A percentile compares a stretch with the other conserved stretches of the same genome.
Evolutionary conservation across 2,329 filamentous ascomycete genomes (phyloP).

Genomic region (Alternaria gansuensis): DNA sequence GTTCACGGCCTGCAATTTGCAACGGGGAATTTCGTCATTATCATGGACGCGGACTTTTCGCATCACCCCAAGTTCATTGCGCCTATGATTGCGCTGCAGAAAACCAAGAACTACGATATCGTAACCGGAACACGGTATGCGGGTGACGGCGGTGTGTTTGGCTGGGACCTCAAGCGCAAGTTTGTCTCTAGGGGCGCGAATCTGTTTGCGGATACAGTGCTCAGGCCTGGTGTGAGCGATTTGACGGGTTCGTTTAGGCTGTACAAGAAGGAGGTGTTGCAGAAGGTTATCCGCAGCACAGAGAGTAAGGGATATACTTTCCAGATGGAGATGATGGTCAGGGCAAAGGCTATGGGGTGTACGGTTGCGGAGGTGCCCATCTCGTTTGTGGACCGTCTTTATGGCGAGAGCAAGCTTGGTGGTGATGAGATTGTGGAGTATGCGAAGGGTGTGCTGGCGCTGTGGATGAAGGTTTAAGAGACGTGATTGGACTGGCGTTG

Average conservation of each 20-base stretch:
- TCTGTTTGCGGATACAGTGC: slow-evolving; percentile 91
- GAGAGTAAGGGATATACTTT: slow-evolving; percentile 98
- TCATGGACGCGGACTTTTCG: slow-evolving; percentile 99
- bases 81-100: slow-evolving; percentile 86
- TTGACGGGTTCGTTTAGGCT: slow-evolving; percentile 92
- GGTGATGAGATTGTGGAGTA: slow-evolving; percentile 97
- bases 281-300: slow-evolving; percentile 88
- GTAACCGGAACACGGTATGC: slow-evolving; percentile 96
- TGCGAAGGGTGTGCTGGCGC: slow-evolving; percentile 69
- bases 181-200: slow-evolving; percentile 88
- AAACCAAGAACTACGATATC: slow-evolving; percentile 85
- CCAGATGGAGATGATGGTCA: slow-evolving; percentile 99
- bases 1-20: slow-evolving; percentile 91
- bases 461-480: slow-evolving; percentile 60
- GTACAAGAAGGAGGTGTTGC: slow-evolving; percentile 89
- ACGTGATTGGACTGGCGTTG: slow-evolving; percentile 35
- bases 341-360: slow-evolving; percentile 94
- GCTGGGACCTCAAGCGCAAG: slow-evolving; percentile 88
- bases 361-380: slow-evolving; percentile 96
- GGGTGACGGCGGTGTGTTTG: slow-evolving; percentile 83
- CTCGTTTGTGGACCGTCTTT: slow-evolving; percentile 88
- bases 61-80: slow-evolving; percentile 99
- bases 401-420: slow-evolving; percentile 93
- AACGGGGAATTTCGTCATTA: slow-evolving; percentile 95
- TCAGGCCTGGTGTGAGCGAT: slow-evolving; percentile 93